Evolutionary conservation across 257 asterid species (phyloP).

Genomic region (Ligustrum vulgare): DNA sequence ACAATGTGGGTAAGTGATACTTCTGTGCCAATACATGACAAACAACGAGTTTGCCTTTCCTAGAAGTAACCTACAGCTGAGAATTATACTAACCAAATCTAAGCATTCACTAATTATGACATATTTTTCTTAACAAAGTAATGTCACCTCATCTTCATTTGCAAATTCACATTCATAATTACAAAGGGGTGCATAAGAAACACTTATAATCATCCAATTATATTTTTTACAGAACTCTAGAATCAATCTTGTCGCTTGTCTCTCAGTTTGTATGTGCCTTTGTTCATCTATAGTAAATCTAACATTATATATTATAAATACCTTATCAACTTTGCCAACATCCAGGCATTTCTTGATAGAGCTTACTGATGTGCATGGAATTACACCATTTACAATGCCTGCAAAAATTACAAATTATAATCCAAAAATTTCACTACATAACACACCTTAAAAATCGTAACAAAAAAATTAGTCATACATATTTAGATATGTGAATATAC

Average conservation of each 20-base stretch:
- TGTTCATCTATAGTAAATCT: background rate
- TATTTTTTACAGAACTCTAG: background rate
- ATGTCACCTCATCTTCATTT: slow-evolving; percentile 4
- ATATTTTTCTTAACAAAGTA: slow-evolving; percentile 11
- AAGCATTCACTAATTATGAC: background rate
- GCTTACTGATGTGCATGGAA: slow-evolving; percentile 56
- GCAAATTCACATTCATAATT: background rate
- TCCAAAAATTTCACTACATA: slow-evolving; percentile 9
- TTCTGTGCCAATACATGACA: background rate
- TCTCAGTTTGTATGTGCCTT: background rate
- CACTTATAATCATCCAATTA: background rate
- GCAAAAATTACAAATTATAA: background rate
- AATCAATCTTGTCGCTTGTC: background rate
- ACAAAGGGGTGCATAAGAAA: background rate
- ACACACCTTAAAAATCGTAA: background rate
- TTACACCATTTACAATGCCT: slow-evolving; percentile 55
- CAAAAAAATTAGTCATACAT: background rate
- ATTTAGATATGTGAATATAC: background rate
- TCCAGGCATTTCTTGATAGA: slow-evolving; percentile 53
- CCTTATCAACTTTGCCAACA: slow-evolving; percentile 58
- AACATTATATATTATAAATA: slow-evolving; percentile 24
- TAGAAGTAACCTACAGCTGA: background rate
- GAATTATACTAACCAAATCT: background rate
- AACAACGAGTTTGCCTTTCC: background rate
- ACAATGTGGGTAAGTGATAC: background rate